Conservation (phyloP, 257 asterid genomes). For the Linaria vulgaris region DNA sequence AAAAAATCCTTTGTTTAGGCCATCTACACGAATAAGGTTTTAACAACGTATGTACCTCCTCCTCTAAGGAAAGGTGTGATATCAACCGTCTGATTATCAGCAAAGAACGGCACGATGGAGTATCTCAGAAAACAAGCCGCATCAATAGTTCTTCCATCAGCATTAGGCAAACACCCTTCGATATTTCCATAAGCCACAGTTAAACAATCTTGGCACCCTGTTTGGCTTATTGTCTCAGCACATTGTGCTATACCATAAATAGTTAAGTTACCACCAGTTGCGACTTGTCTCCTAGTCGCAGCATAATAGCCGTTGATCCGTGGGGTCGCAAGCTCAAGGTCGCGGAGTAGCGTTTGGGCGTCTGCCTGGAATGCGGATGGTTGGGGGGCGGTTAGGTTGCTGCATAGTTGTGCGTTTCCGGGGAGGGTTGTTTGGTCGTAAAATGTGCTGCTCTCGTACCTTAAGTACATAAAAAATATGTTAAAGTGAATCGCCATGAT, state of each 20-base stretch:
- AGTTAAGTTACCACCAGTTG: constrained; percentile 30
- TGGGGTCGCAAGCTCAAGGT: constrained; percentile 67
- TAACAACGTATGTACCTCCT: too few relatives aligned
- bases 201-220: constrained; percentile 70
- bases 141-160: constrained; percentile 74
- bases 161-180: constrained; percentile 59
- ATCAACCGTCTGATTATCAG: constrained; percentile 53
- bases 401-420: constrained; percentile 64
- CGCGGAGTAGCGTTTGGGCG: constrained; percentile 38
- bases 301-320: constrained; percentile 56
- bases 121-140: constrained; percentile 78
- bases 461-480: constrained; percentile 4
- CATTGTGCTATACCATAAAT: constrained; percentile 73
- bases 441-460: constrained; percentile 82
- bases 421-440: constrained; percentile 63
- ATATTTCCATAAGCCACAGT: constrained; percentile 58
- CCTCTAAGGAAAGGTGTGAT: constrained; percentile 52
- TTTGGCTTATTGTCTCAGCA: constrained; percentile 50
- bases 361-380: constrained; percentile 42
- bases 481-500: too few relatives aligned
- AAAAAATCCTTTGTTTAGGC: too few relatives aligned
- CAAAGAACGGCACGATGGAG: constrained; percentile 56
- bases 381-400: constrained; percentile 53
- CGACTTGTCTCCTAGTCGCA: constrained; percentile 38
- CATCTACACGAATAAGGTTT: too few relatives aligned